Conservation (phyloP, 495 filamentous ascomycete genomes). For the Staphylotrichum longicolle region DNA sequence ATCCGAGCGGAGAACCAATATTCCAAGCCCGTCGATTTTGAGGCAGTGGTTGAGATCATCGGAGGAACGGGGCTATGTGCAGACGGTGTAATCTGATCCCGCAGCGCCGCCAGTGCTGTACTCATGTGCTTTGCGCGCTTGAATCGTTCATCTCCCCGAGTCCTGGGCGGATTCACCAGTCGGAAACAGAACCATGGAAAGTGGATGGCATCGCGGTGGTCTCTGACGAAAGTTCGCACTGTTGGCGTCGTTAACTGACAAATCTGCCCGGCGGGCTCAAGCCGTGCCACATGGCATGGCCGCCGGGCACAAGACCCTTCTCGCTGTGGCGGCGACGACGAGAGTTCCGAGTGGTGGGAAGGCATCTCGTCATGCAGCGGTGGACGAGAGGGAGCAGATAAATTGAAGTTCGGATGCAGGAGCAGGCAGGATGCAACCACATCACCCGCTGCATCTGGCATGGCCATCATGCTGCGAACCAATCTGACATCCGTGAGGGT, state of each 20-base stretch:
- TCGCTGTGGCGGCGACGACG: conserved; percentile 6
- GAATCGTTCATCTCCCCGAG: no score
- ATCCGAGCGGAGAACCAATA: conserved; percentile 11
- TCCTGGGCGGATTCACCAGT: neutral
- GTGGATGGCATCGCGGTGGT: neutral
- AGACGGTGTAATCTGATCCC: no score
- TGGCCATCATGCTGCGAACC: conserved; percentile 10
- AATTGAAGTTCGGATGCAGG: conserved; percentile 22
- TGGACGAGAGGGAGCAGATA: conserved; percentile 16
- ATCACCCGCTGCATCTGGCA: conserved; percentile 21
- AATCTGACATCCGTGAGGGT: conserved; percentile 4
- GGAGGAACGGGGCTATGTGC: no score
- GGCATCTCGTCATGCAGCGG: conserved; percentile 18
- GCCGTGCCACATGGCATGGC: conserved; percentile 33
- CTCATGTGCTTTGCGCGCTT: no score
- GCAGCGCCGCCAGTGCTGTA: no score
- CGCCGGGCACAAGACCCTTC: conserved; percentile 7
- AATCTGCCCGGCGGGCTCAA: conserved; percentile 17
- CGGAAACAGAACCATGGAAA: neutral
- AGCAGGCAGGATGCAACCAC: conserved; percentile 17
- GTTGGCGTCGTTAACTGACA: conserved; percentile 1
- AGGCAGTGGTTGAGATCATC: neutral
- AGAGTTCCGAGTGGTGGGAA: conserved; percentile 3
- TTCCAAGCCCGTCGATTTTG: neutral
- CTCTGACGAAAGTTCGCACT: neutral